phyloP scores from a whole-genome alignment of 2,329 filamentous ascomycete species.

The Talaromyces sp. region DNA sequence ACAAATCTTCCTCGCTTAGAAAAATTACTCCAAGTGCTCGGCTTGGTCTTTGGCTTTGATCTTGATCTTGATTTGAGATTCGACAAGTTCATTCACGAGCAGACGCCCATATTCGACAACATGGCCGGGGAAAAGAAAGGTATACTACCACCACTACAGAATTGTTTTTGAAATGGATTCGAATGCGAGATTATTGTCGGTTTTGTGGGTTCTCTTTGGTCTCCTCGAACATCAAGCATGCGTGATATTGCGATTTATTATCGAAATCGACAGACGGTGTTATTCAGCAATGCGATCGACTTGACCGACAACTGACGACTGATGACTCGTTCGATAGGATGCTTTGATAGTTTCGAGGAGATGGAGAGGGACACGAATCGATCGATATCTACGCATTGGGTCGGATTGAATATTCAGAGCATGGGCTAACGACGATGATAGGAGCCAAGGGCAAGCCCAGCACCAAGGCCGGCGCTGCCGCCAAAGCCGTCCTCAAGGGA shows the following conservation, averaged over 20 bases:
- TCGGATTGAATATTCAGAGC: neutral
- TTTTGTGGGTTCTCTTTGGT: slow-evolving; percentile 22
- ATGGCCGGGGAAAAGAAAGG: slow-evolving; percentile 51
- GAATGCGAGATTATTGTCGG: slow-evolving; percentile 23
- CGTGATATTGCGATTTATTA: neutral
- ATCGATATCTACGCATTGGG: slow-evolving; percentile 8
- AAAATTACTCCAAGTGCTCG: slow-evolving; percentile 12
- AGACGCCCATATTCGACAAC: slow-evolving; percentile 42
- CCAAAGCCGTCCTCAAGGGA: slow-evolving; percentile 94
- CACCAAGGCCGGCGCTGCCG: slow-evolving; percentile 81
- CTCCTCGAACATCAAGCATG: slow-evolving; percentile 15
- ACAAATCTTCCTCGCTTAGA: slow-evolving; percentile 23
- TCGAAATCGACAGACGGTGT: neutral
- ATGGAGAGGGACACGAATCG: neutral
- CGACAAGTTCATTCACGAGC: slow-evolving; percentile 26
- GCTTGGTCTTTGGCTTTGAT: slow-evolving; percentile 12
- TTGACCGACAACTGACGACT: neutral
- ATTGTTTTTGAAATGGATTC: neutral
- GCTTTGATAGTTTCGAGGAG: slow-evolving; percentile 18
- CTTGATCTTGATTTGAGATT: slow-evolving; percentile 18
- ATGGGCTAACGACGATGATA: slow-evolving; percentile 16
- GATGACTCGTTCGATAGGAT: neutral
- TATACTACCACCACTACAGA: slow-evolving; percentile 26
- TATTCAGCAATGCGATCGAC: neutral
- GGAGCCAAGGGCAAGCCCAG: slow-evolving; percentile 42